These are phyloP conservation scores for Tubosaeta brunneosetosa DNA, from an alignment of 768 basidiomycete genomes.

Conservation along the genomic window DNA sequence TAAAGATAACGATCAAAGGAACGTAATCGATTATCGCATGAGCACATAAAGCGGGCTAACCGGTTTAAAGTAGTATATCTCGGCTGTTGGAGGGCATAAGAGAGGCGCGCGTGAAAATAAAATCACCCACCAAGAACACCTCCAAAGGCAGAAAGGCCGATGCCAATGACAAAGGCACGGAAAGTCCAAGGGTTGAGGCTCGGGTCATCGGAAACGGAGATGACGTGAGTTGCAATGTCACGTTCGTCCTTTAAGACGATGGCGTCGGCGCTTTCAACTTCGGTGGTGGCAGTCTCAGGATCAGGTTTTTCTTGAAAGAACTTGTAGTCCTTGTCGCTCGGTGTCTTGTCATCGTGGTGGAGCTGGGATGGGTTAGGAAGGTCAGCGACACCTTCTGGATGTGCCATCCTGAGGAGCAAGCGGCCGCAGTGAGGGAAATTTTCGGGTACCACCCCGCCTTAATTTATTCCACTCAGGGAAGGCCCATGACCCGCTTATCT, in stretches of 20 bases:
- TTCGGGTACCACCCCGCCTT: neutral
- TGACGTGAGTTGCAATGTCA: conserved; percentile 46
- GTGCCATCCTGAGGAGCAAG: conserved; percentile 8
- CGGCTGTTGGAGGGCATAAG: conserved; percentile 32
- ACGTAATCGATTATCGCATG: conserved; percentile 2
- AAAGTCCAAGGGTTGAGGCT: conserved; percentile 33
- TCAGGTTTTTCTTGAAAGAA: conserved; percentile 31
- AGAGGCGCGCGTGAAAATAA: neutral
- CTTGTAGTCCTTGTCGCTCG: conserved; percentile 17
- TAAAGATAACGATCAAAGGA: conserved; percentile 11
- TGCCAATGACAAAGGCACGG: conserved; percentile 50
- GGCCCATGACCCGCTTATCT: neutral
- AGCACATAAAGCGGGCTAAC: conserved; percentile 22
- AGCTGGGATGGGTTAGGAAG: neutral
- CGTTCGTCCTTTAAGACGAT: conserved; percentile 38
- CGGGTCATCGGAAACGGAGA: conserved; percentile 34
- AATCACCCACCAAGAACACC: conserved; percentile 43
- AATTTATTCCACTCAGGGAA: neutral
- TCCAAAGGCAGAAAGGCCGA: conserved; percentile 49
- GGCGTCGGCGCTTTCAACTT: conserved; percentile 9
- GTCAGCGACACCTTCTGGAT: neutral
- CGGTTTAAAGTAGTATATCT: conserved; percentile 61
- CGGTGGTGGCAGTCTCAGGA: conserved; percentile 24
- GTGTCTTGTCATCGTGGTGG: neutral
- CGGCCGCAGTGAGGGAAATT: neutral